A percentile compares a stretch with the other conserved stretches of the same genome.
Conservation (phyloP, 306 rosid species). For the Lithocarpus polystachyus region DNA sequence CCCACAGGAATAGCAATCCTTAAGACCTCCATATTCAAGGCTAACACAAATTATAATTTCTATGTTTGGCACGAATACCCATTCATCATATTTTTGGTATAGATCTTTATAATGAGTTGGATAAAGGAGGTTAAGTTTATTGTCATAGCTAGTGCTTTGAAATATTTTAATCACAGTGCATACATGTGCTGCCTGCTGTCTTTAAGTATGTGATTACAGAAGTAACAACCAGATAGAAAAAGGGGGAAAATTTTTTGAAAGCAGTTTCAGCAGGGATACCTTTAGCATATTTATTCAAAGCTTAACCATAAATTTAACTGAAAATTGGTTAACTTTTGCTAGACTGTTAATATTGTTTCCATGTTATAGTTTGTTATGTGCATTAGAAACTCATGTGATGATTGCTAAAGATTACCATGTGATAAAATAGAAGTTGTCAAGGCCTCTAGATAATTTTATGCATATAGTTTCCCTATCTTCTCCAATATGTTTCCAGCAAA, state of each 20-base stretch:
- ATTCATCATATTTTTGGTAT: background rate
- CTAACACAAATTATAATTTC: background rate
- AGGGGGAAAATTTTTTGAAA: background rate
- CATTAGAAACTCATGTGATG: background rate
- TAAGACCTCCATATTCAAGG: background rate
- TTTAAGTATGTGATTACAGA: background rate
- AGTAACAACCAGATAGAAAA: background rate
- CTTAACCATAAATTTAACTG: background rate
- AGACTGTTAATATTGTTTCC: background rate
- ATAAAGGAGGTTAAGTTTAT: background rate
- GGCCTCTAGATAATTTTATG: background rate
- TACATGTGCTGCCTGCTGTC: background rate
- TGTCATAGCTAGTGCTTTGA: background rate
- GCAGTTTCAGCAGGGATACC: background rate
- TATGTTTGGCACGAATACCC: no score
- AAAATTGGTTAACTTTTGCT: background rate
- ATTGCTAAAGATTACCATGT: conserved; percentile 4
- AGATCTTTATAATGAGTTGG: background rate
- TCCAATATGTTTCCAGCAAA: conserved; percentile 10
- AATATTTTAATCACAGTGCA: background rate
- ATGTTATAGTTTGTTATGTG: background rate
- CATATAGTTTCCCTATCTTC: background rate
- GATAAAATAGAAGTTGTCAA: background rate
- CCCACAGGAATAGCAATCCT: background rate
- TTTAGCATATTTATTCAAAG: conserved; percentile 20